phyloP scores from a whole-genome alignment of 2,329 filamentous ascomycete genomes.

The Teratosphaeria viscida region DNA sequence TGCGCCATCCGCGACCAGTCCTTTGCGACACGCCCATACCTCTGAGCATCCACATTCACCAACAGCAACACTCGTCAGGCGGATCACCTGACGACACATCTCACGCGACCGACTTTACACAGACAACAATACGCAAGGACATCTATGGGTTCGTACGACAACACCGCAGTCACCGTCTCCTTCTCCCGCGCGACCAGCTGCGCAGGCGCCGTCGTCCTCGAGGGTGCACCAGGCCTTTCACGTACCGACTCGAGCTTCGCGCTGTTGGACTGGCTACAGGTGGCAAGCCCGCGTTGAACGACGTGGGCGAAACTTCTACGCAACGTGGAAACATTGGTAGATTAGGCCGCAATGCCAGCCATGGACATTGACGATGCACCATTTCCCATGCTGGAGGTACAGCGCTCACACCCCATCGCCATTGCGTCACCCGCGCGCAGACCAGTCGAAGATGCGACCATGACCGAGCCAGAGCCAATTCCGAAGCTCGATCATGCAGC shows the following conservation, averaged over 20 bases:
- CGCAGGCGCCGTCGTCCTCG: conserved; percentile 25
- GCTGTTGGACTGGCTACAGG: conserved; percentile 39
- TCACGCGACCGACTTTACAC: too few species aligned
- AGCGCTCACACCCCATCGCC: conserved; percentile 21
- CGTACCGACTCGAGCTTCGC: conserved; percentile 37
- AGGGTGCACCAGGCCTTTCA: conserved; percentile 23
- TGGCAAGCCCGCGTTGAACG: conserved; percentile 42
- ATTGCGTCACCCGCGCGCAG: conserved; percentile 22
- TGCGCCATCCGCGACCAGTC: neutral
- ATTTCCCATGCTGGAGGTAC: conserved; percentile 12
- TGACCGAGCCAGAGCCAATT: conserved; percentile 10
- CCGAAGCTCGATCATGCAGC: conserved; percentile 26
- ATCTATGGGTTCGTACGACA: conserved; percentile 8
- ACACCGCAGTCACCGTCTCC: neutral
- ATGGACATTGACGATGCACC: conserved; percentile 25
- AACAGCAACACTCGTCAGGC: conserved; percentile 2
- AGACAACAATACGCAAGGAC: neutral
- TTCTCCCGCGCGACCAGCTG: conserved; percentile 22
- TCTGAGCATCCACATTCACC: neutral
- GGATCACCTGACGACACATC: conserved; percentile 3
- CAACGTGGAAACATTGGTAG: neutral
- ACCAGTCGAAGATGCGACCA: conserved; percentile 12
- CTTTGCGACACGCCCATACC: neutral
- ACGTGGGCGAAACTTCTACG: conserved; percentile 35
- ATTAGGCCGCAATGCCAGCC: conserved; percentile 19